Base-by-base conservation (phyloP, 805 yeast genomes). In the Metschnikowia arizonensis region DNA sequence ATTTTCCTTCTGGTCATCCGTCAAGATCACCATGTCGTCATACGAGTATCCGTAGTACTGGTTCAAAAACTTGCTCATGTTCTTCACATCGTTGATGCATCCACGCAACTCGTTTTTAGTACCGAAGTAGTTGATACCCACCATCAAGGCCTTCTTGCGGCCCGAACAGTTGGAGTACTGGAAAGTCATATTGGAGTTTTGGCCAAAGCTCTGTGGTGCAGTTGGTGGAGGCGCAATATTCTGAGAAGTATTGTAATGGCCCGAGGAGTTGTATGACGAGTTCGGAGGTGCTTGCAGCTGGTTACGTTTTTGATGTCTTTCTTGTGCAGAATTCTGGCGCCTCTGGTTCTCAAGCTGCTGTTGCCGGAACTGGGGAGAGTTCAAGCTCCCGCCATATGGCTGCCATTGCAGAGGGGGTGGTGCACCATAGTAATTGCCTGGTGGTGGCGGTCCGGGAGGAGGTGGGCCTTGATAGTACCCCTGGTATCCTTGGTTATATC, bases 121-220 rank as follows among this genome's bases (percentile, higher is more conserved):
- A 5, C 89, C 89, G 49, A 78, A 70, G 63, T 88, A 88, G 65
- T 88, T 88, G 61, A 84, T 82, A 10, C 96, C 96, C 46, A 88
- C 73, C 40, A 86, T 59, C 44, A 88, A 61, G 2, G 95, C 96
- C 64, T 87, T 88, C 49, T 81, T 76, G 28, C 73, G 71, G 11
- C 95, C 95, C 4, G 77, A 66, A 68, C 90, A 83, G 55, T 79
- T 76, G 9, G 91, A 83, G 62, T 82, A 82, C 58, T 80, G 82
- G 56, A 59, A 69, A 4, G 72, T 64, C 59, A 64, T 61, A 47
- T 58, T 58, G 36, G 65, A 49, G 48, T 66, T 64, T 43, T 61
- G 65, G 11, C 68, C 68, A 42, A 69, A 69, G 26, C 55, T 54
- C 50, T 69, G 74, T 0, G 73, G 70, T 3, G 60, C 57, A 7